Conservation (phyloP, 1,139 yeast genomes). For the Saccharomyces hybrid region DNA sequence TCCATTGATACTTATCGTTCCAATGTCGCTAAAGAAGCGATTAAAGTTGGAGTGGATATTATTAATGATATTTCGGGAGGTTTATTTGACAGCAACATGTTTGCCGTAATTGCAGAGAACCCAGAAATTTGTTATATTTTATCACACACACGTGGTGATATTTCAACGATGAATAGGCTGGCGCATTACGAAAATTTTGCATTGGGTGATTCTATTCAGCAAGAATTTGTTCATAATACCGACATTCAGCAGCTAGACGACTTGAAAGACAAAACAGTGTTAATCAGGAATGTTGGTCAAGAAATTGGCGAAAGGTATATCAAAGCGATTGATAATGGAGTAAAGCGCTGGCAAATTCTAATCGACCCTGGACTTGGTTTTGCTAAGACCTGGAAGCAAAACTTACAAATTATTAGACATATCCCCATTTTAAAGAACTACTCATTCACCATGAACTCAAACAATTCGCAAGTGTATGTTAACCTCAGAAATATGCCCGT, state of each 20-base stretch:
- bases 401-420: slow-evolving; percentile 54
- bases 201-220: slow-evolving; percentile 36
- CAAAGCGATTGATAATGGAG: slow-evolving; percentile 55
- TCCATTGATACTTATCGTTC: slow-evolving; percentile 84
- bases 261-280: slow-evolving; percentile 9
- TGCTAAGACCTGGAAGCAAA: slow-evolving; percentile 69
- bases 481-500: slow-evolving; percentile 42
- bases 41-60: slow-evolving; percentile 78
- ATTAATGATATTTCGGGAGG: slow-evolving; percentile 92
- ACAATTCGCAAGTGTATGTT: slow-evolving; percentile 8
- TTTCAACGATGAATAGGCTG: slow-evolving; percentile 59
- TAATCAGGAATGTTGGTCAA: slow-evolving; percentile 43
- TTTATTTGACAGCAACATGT: slow-evolving; percentile 48
- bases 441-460: slow-evolving; percentile 28
- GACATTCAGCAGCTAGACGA: neutral
- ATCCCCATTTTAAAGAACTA: slow-evolving; percentile 51
- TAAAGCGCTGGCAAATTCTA: slow-evolving; percentile 83
- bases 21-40: slow-evolving; percentile 60
- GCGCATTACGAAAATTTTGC: slow-evolving; percentile 44
- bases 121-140: slow-evolving; percentile 68
- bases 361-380: slow-evolving; percentile 95
- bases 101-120: slow-evolving; percentile 55
- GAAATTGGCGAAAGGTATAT: slow-evolving; percentile 55
- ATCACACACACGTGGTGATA: slow-evolving; percentile 81
- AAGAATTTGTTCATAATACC: slow-evolving; percentile 31